These are phyloP conservation scores for Fraxinus excelsior DNA, from an alignment of 257 asterid species.

Conservation along the genomic window DNA sequence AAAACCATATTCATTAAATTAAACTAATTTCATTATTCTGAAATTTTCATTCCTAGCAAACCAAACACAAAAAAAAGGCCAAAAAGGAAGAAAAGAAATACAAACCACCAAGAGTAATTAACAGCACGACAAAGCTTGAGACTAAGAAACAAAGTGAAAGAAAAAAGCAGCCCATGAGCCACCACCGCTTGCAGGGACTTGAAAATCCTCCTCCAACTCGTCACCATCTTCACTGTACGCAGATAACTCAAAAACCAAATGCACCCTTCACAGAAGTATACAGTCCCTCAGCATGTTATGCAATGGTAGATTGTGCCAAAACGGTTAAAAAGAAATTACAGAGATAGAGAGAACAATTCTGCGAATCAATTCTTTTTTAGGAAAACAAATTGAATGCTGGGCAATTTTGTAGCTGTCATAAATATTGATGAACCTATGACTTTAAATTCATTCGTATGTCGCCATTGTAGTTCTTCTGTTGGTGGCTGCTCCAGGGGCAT, in stretches of 20 bases:
- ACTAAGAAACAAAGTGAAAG: slow-evolving; percentile 70
- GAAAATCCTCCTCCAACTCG: slow-evolving; percentile 63
- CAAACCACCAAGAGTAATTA: slow-evolving; percentile 81
- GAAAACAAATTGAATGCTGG: neutral
- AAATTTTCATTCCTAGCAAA: slow-evolving; percentile 7
- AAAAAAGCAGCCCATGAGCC: slow-evolving; percentile 83
- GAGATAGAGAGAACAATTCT: slow-evolving; percentile 6
- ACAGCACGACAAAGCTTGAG: slow-evolving; percentile 72
- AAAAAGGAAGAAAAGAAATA: slow-evolving; percentile 18
- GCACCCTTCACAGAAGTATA: slow-evolving; percentile 18
- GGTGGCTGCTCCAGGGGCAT: neutral
- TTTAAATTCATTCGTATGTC: neutral
- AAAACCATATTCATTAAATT: neutral
- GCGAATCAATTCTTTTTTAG: slow-evolving; percentile 6
- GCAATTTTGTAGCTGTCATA: neutral
- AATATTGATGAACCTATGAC: neutral
- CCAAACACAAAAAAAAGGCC: neutral
- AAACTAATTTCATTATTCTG: neutral
- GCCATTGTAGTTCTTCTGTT: neutral
- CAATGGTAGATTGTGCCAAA: slow-evolving; percentile 6
- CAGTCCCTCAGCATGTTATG: slow-evolving; percentile 10
- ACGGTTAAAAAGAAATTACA: neutral
- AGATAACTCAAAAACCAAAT: slow-evolving; percentile 4
- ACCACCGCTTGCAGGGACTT: slow-evolving; percentile 74
- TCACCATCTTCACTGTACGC: slow-evolving; percentile 26